A percentile compares a stretch with the other conserved stretches of the same genome.
These are phyloP conservation scores for Hirschfeldia incana DNA, from an alignment of 345 rosid species.

Conservation along the genomic window DNA sequence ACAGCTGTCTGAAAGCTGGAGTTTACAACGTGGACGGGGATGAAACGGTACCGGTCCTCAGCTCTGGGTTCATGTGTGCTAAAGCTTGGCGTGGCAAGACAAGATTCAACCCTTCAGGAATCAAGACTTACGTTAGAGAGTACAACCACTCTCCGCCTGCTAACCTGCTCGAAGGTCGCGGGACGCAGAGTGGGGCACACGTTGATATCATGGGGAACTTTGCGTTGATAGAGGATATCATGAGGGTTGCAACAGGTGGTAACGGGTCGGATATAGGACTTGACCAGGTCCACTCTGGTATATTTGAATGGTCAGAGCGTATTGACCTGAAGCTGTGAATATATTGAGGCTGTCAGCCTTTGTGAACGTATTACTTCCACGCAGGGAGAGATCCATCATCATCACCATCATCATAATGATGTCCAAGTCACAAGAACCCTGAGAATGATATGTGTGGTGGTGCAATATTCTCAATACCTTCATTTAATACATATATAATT, in stretches of 20 bases:
- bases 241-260: conserved; percentile 87
- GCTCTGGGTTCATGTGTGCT: conserved; percentile 92
- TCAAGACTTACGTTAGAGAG: conserved; percentile 68
- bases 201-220: conserved; percentile 99
- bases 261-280: conserved; percentile 79
- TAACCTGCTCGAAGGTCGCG: conserved; percentile 84
- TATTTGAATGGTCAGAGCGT: conserved; percentile 82
- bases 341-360: conserved; percentile 9
- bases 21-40: conserved; percentile 87
- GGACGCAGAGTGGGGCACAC: conserved; percentile 88
- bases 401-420: conserved; percentile 6
- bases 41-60: conserved; percentile 87
- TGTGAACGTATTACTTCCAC: conserved; percentile 22
- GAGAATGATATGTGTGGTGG: conserved; percentile 31
- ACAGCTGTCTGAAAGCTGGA: conserved; percentile 73
- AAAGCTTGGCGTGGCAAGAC: conserved; percentile 97
- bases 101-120: conserved; percentile 86
- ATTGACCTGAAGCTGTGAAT: conserved; percentile 61
- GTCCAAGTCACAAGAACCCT: conserved; percentile 22
- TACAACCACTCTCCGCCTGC: conserved; percentile 86
- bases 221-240: conserved; percentile 80
- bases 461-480: conserved; percentile 11
- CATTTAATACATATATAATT: neutral
- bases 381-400: neutral
- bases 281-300: conserved; percentile 78